Evolutionary conservation across 768 basidiomycete species (phyloP).

Genomic region (Leccinum disarticulatum): DNA sequence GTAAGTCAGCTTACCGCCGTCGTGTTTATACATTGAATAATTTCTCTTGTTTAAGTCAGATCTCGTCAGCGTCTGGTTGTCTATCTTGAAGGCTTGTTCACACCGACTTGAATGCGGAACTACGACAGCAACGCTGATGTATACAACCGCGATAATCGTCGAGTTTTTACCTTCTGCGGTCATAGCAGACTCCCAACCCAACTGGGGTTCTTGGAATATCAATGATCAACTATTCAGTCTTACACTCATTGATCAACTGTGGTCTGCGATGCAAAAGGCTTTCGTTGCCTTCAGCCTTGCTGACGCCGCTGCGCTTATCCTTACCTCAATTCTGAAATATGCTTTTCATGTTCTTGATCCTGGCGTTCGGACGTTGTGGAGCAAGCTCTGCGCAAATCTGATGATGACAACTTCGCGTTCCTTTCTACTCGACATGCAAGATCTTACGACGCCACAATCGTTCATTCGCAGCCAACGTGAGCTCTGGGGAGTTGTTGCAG

Average conservation of each 20-base stretch:
- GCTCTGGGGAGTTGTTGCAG: constrained; percentile 50
- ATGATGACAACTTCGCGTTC: constrained; percentile 42
- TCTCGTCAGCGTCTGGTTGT: constrained; percentile 51
- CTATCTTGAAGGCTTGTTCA: constrained; percentile 51
- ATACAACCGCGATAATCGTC: constrained; percentile 36
- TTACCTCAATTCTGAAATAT: constrained; percentile 45
- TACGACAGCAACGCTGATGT: constrained; percentile 34
- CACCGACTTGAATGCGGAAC: constrained; percentile 42
- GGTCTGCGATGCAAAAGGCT: constrained; percentile 51
- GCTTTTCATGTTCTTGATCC: constrained; percentile 42
- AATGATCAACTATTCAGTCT: constrained; percentile 40
- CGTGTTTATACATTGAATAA: constrained; percentile 4
- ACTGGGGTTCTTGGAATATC: constrained; percentile 24
- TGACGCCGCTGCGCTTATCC: constrained; percentile 44
- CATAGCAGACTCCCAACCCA: constrained; percentile 5
- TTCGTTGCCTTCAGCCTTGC: constrained; percentile 43
- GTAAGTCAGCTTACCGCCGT: constrained; percentile 24
- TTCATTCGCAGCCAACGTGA: constrained; percentile 31
- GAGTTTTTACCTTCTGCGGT: constrained; percentile 33
- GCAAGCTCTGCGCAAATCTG: constrained; percentile 47
- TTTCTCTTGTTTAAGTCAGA: constrained; percentile 31
- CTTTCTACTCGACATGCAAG: constrained; percentile 37
- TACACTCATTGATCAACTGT: constrained; percentile 44
- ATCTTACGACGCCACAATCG: constrained; percentile 25
- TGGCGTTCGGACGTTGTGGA: constrained; percentile 45